A percentile compares a stretch with the other conserved stretches of the same genome.
Conservation (phyloP, 1,284 basidiomycete genomes). For the Laetiporus sulphureus region DNA sequence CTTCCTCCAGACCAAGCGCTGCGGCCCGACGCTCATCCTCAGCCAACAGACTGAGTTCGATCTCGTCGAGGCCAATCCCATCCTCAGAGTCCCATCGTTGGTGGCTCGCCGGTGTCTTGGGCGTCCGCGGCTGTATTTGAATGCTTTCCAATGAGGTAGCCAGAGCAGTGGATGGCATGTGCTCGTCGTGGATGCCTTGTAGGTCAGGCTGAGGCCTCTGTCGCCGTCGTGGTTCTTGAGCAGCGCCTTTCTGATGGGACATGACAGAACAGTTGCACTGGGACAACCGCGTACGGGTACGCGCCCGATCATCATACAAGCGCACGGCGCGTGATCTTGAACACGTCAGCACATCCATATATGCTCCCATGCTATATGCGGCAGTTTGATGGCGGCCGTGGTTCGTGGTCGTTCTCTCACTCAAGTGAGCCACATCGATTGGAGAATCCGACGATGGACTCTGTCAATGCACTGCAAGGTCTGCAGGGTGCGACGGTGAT, state of each 20-base stretch:
- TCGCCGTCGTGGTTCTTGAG: conserved; percentile 6
- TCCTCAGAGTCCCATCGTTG: conserved; percentile 24
- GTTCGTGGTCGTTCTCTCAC: no score
- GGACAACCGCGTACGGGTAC: not conserved
- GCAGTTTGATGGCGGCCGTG: no score
- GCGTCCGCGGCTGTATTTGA: conserved; percentile 57
- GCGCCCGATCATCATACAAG: not conserved
- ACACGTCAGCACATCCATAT: not conserved
- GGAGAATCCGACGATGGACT: no score
- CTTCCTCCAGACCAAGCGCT: conserved; percentile 30
- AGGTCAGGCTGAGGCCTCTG: conserved; percentile 3
- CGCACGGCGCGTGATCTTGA: conserved; percentile 1
- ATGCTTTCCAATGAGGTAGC: conserved; percentile 57
- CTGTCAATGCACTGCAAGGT: no score
- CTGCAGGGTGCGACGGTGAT: no score
- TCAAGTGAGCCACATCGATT: no score
- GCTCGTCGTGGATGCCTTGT: conserved; percentile 6
- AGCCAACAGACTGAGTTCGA: conserved; percentile 58
- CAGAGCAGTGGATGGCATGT: conserved; percentile 18
- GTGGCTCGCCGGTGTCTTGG: conserved; percentile 34
- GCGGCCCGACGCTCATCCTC: conserved; percentile 50
- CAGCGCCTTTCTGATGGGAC: conserved; percentile 3
- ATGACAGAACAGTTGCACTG: conserved; percentile 1
- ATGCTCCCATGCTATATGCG: no score
- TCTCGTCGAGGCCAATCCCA: conserved; percentile 40